These are phyloP conservation scores for Hypomyces perniciosus DNA, from an alignment of 2,329 filamentous ascomycete species.

Conservation along the genomic window DNA sequence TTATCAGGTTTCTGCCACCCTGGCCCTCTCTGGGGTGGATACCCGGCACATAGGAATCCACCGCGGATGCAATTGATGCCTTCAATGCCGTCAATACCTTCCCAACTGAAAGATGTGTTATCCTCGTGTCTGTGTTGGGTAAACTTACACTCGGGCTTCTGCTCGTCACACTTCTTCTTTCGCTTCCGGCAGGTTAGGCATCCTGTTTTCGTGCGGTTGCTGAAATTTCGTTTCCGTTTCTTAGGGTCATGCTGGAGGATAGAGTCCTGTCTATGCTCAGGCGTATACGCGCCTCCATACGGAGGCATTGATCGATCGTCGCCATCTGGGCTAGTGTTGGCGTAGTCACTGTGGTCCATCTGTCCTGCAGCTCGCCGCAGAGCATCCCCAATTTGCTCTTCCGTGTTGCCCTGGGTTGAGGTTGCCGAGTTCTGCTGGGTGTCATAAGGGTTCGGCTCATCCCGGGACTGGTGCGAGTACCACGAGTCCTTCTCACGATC, in stretches of 20 bases:
- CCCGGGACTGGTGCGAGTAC: conserved; percentile 42
- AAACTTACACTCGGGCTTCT: conserved; percentile 79
- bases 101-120: neutral
- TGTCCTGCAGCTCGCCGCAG: conserved; percentile 40
- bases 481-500: conserved; percentile 41
- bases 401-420: conserved; percentile 40
- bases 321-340: conserved; percentile 48
- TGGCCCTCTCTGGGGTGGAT: conserved; percentile 69
- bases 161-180: conserved; percentile 98
- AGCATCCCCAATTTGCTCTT: conserved; percentile 44
- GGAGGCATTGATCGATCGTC: conserved; percentile 41
- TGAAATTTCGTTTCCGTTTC: conserved; percentile 76
- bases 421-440: conserved; percentile 42
- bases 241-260: conserved; percentile 56
- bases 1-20: conserved; percentile 70
- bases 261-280: conserved; percentile 43
- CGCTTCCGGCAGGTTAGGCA: conserved; percentile 86
- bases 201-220: conserved; percentile 91
- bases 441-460: conserved; percentile 41
- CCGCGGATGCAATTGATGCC: conserved; percentile 87
- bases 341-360: conserved; percentile 44
- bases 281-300: conserved; percentile 39
- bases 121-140: neutral
- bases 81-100: conserved; percentile 28
- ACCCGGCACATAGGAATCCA: conserved; percentile 86